Percentiles rank a stretch among this genome's conserved stretches.
Conservation (phyloP, 2,329 filamentous ascomycete genomes). For the Fusarium sp. region DNA sequence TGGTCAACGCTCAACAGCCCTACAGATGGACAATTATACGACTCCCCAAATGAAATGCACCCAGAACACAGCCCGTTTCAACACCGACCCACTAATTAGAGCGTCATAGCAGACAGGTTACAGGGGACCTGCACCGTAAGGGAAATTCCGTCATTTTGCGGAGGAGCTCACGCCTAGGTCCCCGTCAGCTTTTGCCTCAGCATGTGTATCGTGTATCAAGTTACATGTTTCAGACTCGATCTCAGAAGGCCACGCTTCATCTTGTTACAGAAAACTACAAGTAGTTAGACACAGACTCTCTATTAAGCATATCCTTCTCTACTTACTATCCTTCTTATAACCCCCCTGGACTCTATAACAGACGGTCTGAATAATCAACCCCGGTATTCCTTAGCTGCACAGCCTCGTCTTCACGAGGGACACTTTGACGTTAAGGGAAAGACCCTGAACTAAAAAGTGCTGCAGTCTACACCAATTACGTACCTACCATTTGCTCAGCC, state of each 20-base stretch:
- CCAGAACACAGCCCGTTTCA: constrained; percentile 10
- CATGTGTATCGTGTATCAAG: constrained; percentile 14
- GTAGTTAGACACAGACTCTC: constrained; percentile 4
- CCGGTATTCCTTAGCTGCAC: constrained; percentile 38
- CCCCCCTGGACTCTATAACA: constrained; percentile 9
- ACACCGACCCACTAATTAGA: constrained; percentile 24
- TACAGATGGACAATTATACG: constrained; percentile 11
- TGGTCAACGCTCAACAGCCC: neutral
- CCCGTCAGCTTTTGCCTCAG: constrained; percentile 22
- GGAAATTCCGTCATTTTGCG: constrained; percentile 36
- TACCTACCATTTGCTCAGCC: constrained; percentile 46
- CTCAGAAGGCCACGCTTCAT: constrained; percentile 10
- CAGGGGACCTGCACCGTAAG: constrained; percentile 20
- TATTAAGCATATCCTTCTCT: constrained; percentile 8
- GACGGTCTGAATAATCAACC: constrained; percentile 20
- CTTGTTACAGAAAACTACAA: constrained; percentile 11
- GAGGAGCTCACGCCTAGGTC: constrained; percentile 21
- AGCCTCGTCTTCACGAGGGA: constrained; percentile 45
- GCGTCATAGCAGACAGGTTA: constrained; percentile 36
- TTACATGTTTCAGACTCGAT: constrained; percentile 20
- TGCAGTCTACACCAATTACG: constrained; percentile 32
- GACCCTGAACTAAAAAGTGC: constrained; percentile 25
- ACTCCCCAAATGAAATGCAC: neutral
- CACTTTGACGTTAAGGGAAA: constrained; percentile 22
- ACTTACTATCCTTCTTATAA: neutral